Evolutionary conservation across 352 stramenopile genomes (phyloP).

Genomic region (Phytopythium chamaehyphon): DNA sequence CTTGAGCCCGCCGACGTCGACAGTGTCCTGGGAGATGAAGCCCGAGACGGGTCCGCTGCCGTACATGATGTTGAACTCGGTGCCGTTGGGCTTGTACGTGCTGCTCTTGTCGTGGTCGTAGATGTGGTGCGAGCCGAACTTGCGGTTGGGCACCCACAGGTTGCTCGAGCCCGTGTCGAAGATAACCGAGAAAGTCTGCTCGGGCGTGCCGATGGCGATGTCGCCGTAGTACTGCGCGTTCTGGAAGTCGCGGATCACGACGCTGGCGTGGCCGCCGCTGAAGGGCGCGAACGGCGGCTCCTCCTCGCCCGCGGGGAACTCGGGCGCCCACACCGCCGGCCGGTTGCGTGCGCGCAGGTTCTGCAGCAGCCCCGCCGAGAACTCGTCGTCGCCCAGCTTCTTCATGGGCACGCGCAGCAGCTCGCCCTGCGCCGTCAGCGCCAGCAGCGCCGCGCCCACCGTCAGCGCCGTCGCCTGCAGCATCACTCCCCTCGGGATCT

Average conservation of each 20-base stretch:
- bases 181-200: constrained; percentile 93
- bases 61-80: constrained; percentile 95
- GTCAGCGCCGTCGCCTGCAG: constrained; percentile 19
- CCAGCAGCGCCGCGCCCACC: constrained; percentile 13
- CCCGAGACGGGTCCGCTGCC: constrained; percentile 91
- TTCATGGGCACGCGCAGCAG: constrained; percentile 68
- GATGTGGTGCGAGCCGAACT: constrained; percentile 68
- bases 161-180: constrained; percentile 97
- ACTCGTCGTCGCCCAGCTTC: constrained; percentile 61
- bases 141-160: constrained; percentile 92
- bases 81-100: constrained; percentile 89
- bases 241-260: constrained; percentile 89
- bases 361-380: constrained; percentile 49
- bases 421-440: constrained; percentile 11
- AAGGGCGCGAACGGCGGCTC: neutral
- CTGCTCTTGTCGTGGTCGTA: constrained; percentile 89
- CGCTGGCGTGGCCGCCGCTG: constrained; percentile 21
- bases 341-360: constrained; percentile 34
- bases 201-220: constrained; percentile 88
- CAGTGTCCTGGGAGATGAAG: constrained; percentile 87
- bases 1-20: constrained; percentile 59
- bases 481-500: constrained; percentile 9
- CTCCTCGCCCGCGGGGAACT: constrained; percentile 13
- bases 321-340: constrained; percentile 43
- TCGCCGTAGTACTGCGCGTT: constrained; percentile 95